Conservation (phyloP, 805 yeast species). For the Yarrowia keelungensis region DNA sequence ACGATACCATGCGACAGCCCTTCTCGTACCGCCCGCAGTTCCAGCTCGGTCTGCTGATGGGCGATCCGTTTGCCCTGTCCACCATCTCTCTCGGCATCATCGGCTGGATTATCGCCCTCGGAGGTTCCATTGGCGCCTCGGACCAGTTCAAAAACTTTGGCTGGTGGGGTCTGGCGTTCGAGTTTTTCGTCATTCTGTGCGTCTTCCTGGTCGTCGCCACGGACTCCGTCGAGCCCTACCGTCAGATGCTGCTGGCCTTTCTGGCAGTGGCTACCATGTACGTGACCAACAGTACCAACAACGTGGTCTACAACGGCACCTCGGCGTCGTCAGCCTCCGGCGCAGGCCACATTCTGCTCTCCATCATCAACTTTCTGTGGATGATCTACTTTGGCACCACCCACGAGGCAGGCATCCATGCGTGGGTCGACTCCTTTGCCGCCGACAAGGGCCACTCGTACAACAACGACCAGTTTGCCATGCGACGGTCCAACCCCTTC, state of each 20-base stretch:
- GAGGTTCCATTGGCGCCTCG: slow-evolving; percentile 75
- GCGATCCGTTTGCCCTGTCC: slow-evolving; percentile 88
- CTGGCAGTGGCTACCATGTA: slow-evolving; percentile 79
- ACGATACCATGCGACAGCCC: slow-evolving; percentile 25
- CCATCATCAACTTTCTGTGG: slow-evolving; percentile 86
- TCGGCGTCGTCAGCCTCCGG: slow-evolving; percentile 83
- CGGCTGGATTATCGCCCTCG: slow-evolving; percentile 88
- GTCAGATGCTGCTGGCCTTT: slow-evolving; percentile 59
- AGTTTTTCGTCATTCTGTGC: slow-evolving; percentile 66
- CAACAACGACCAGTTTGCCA: slow-evolving; percentile 34
- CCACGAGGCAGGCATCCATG: slow-evolving; percentile 83
- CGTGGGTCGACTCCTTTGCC: slow-evolving; percentile 83
- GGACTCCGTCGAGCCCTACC: slow-evolving; percentile 73
- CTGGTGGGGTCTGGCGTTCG: slow-evolving; percentile 96
- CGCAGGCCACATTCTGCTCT: slow-evolving; percentile 86
- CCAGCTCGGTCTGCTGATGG: slow-evolving; percentile 56
- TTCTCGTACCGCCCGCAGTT: slow-evolving; percentile 37
- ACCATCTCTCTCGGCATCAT: slow-evolving; percentile 68
- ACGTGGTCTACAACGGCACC: slow-evolving; percentile 70
- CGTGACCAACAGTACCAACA: slow-evolving; percentile 82
- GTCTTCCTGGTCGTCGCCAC: slow-evolving; percentile 60
- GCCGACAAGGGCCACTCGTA: slow-evolving; percentile 46
- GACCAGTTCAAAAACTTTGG: slow-evolving; percentile 75
- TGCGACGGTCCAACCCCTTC: slow-evolving; percentile 34
- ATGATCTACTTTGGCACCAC: slow-evolving; percentile 89